Evolutionary conservation across 306 rosid species (phyloP), one percentile per base, ranked within the genome.

Genomic region (Carpinus fangiana): DNA sequence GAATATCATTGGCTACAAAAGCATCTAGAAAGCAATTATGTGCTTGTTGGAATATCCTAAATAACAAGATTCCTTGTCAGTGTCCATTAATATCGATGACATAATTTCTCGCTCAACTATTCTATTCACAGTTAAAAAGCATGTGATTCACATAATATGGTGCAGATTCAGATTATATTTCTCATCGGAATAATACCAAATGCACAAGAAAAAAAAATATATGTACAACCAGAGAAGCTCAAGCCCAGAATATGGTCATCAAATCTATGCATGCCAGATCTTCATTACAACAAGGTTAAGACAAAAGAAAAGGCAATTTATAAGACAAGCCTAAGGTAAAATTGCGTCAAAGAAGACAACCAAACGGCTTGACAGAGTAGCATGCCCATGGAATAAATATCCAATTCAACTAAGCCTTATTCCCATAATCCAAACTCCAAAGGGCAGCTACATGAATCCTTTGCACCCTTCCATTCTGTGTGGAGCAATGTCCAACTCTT

Each of bases 1-100:
- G 16, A 51, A 18, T 73, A 69, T 64, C 62, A 66, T 73, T 70
- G 65, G 20, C 41, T 50, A 69, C 38, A 68, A n/a, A 70, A 67
- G 71, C 60, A 41, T 61, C 12, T 2, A 55, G 61, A 55, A 55
- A 8, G 11, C 16, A 17, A 55, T n/a, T 55, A 20, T 17, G 23
- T 20, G 8, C 11, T 55, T 55, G 26, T 6, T 20, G 14, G 26
- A 17, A 55, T 55, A 55, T 55, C 3, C 26, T 55, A 55, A 55
- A 55, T 55, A 8, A n/a, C 10, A 12, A 55, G 14, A 17, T n/a
- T n/a, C 10, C 61, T 55, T 20, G 23, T 53, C 57, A 16, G 2
- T 53, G 20, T 53, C 57, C 20, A 53, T 53, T 53, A 16, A 53
- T 53, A 4, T 16, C 8, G 5, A 53, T 53, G 57, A 53, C 57